Evolutionary conservation across 768 basidiomycete genomes (phyloP), one percentile per base, ranked within the genome.

Genomic region (Tylopilus subfusipes): DNA sequence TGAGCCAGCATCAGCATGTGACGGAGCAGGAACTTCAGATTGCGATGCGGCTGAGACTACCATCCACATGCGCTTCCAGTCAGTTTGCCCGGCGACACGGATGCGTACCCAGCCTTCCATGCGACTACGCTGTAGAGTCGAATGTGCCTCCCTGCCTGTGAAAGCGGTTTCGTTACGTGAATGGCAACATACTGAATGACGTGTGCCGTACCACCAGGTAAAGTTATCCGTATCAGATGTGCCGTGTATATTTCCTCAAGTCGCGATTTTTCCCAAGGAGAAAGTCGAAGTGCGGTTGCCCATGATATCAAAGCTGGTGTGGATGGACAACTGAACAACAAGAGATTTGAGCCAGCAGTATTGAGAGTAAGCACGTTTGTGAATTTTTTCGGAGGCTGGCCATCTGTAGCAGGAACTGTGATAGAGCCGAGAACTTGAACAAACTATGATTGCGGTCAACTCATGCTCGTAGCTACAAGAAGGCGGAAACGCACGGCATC

Each of bases 171-270:
- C 25, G n/a, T 63, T 19, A 59, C 70, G 59, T 24, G 18, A 21
- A 50, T 24, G 14, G 31, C 56, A 75, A 75, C 70, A 55, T 70
- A 16, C 13, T 18, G 43, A 49, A 45, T 24, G 40, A 46, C 33
- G 44, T n/a, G 43, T 48, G 25, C 29, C 74, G 27, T 50, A 76
- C 80, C 73, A 43, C 77, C 75, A 51, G 74, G 77, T 43, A 89
- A 69, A n/a, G 81, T 88, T 64, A 88, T 90, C 49, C 92, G 81
- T 58, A 98, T 81, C 42, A 98, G 73, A 74, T 98, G 92, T 6
- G 93, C 95, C 0, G 97, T 98, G 68, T 98, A 98, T 55, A 99
- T 93, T 74, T 99, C 96, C 71, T 97, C 93, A 16, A 98, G 78
- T 40, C 93, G 84, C 1, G 91, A 87, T 66, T 95, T 93, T 73